Evolutionary conservation across 306 rosid species (phyloP), one percentile per base, ranked within the genome.

Genomic region (Arachis hypogaea): DNA sequence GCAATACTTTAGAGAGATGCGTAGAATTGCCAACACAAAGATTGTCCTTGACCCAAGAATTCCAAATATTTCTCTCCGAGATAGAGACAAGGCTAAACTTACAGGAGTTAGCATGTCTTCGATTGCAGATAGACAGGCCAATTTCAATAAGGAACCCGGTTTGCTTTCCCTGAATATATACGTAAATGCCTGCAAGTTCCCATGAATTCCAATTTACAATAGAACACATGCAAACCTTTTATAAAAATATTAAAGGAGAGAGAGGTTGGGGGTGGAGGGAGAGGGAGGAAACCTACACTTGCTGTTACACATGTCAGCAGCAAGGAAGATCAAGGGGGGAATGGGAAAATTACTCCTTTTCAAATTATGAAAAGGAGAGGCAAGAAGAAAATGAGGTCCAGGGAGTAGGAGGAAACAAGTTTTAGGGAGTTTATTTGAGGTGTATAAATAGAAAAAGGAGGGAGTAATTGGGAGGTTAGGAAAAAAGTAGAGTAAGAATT

Each of bases 41-140:
- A 65, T 40, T 73, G 51, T 68, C 74, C 18, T 51, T 16, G 7
- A 12, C 11, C 52, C 75, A 58, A 52, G 63, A 82, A 78, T 56
- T 65, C 46, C 46, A 43, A 43, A 7, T 22, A 67, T 5, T 6
- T 59, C 51, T 61, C 29, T 63, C 0, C 3, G 16, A 44, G 30
- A 69, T 29, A 61, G 52, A 28, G 51, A 75, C 7, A n/a, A 62
- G 66, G 22, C 28, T 55, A 77, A 77, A 78, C 97, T 89, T 83
- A 91, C 98, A 68, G 85, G 86, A 85, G 85, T 72, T 63, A 91
- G 79, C 91, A 94, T 83, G 67, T 89, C 82, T 78, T 89, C 90
- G 55, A 89, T 84, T 33, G 84, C 79, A 69, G 92, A 83, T 72
- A 94, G 83, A 74, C 96, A 91, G 69, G 89, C 86, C 84, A 91